Evolutionary conservation across 192 early-diverging fungal species (phyloP), one percentile per base, ranked within the genome.

Genomic region (Entrophospora sp.): DNA sequence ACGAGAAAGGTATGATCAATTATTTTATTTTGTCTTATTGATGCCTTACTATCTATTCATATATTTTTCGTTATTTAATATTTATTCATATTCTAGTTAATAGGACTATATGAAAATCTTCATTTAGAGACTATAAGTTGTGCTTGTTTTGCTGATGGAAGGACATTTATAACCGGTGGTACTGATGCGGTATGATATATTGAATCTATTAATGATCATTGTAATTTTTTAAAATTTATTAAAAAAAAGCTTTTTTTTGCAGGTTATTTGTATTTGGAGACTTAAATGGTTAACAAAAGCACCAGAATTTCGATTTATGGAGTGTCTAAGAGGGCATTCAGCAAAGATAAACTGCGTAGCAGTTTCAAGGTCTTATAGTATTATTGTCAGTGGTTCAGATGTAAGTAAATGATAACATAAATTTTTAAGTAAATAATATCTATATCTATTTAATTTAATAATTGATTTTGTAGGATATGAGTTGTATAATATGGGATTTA

Each of bases 401-500:
- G 75, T 81, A 70, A 73, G 67, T 48, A 22, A 46, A 13, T 36
- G 16, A 31, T 5, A 58, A 1, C 1, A 44, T 24, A 10, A 20
- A 38, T 10, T 22, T 6, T 10, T 36, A 0, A 0, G 18, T 40
- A 16, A 25, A 42, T 5, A 2, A 25, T 25, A 59, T 22, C 38
- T 61, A 36, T 38, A 12, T 31, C 61, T 57, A 7, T 22, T 49
- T 40, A 30, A 45, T 43, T 57, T 31, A 32, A 27, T 43, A n/a
- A n/a, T n/a, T n/a, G n/a, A n/a, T 37, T 68, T 61, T 55, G 13
- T 49, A 87, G 75, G 85, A 87, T 67, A 77, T 79, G 66, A 81
- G 78, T 22, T 79, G 75, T 8, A 81, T 87, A 52, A 59, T 87
- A 7, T 87, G 85, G 85, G 85, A 87, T 69, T 62, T 87, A 40